Percentiles rank a stretch among this genome's conserved stretches.
These are phyloP conservation scores for Penicillium bialowiezense DNA, from an alignment of 495 filamentous ascomycete species.

Conservation along the genomic window DNA sequence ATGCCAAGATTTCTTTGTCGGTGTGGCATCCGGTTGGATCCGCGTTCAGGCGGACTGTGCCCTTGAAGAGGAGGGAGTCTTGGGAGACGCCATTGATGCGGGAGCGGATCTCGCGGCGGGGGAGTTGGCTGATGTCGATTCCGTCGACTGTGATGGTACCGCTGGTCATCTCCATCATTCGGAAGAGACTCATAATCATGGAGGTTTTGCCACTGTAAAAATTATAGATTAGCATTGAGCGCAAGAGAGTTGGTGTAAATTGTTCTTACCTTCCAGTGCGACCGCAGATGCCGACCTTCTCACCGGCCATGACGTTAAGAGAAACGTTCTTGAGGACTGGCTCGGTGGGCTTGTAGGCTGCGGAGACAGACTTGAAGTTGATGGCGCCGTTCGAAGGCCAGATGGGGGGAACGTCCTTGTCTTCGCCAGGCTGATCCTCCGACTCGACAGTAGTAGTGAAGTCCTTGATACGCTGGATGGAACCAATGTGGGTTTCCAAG, in stretches of 20 bases:
- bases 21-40: conserved; percentile 36
- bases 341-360: conserved; percentile 39
- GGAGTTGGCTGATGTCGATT: conserved; percentile 44
- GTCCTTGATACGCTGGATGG: conserved; percentile 55
- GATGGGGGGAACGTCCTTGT: conserved; percentile 32
- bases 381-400: conserved; percentile 55
- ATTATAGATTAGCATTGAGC: not conserved
- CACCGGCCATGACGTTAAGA: conserved; percentile 48
- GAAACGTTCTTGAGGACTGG: conserved; percentile 50
- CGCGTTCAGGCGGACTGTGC: conserved; percentile 46
- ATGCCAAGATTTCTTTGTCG: conserved; percentile 39
- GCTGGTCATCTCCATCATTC: conserved; percentile 45
- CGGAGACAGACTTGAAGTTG: conserved; percentile 43
- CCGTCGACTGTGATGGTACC: conserved; percentile 49
- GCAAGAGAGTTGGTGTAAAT: not conserved
- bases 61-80: conserved; percentile 52
- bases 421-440: conserved; percentile 47
- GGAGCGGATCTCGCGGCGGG: conserved; percentile 44
- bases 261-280: conserved; percentile 42
- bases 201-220: conserved; percentile 51
- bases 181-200: conserved; percentile 51
- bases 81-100: conserved; percentile 55
- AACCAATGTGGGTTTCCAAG: conserved; percentile 56
- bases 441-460: conserved; percentile 48
- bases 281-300: conserved; percentile 57